Base-by-base conservation (phyloP, 164 flowering plant genomes). In the Umbilicus rupestris region DNA sequence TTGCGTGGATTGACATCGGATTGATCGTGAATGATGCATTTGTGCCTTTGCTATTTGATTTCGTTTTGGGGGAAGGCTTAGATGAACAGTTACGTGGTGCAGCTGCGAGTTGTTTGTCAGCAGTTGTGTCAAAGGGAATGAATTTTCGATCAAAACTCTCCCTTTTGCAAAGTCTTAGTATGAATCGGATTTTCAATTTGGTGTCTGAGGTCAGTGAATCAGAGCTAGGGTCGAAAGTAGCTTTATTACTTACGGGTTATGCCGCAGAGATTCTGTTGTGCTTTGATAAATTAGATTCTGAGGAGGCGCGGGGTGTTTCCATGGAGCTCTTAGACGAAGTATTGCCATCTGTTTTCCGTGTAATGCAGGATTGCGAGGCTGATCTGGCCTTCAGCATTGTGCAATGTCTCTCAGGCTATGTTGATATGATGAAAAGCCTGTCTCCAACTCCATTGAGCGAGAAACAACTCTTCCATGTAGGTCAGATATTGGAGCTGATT, bases 1-100 rank as follows among this genome's bases (percentile, higher is more conserved):
- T 90, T 65, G 78, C 89, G 14, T 95, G 99, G 99, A 92, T 95
- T 66, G 99, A 95, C 63, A 92, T 95, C 69, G 94, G 90, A 26
- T 81, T 95, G 66, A 74, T 95, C 66, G 97, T 75, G 5, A 90
- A 92, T 78, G 91, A 87, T 73, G 81, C 72, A 0, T 85, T 92
- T 70, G 71, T 87, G n/a, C 84, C 85, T 0, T 69, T 92, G 66
- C 73, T 95, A 71, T 95, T 92, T 76, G 91, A 88, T 65, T 76
- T 90, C 65, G 75, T 90, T 65, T 77, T 95, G 83, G 73, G 71
- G 14, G 89, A 82, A 65, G 92, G 83, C 42, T 71, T 77, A 37
- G 67, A 81, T 0, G 97, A 89, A 44, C 84, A 85, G 64, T 78
- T 91, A 12, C 79, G 96, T 16, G 88, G 84, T 70, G 88, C 95